Conservation (phyloP, 2,329 filamentous ascomycete species). For the Verticillium isaacii region DNA sequence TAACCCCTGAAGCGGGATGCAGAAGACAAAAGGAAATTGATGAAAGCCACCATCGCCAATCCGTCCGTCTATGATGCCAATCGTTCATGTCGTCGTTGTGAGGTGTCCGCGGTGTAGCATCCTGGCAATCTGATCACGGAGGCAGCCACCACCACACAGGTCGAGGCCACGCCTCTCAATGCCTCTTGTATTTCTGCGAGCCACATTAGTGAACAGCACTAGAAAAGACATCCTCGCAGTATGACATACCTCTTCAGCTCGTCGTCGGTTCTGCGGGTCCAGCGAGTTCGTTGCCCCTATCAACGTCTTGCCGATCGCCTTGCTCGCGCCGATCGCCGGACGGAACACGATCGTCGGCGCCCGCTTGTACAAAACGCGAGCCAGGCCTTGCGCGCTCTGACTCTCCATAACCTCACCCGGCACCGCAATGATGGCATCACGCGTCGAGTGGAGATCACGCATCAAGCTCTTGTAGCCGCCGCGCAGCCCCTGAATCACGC, state of each 20-base stretch:
- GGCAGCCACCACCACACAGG: not conserved
- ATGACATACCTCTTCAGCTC: conserved; percentile 82
- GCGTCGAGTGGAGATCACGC: conserved; percentile 78
- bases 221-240: not conserved
- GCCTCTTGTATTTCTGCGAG: conserved; percentile 45
- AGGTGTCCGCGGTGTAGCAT: not conserved
- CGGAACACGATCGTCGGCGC: conserved; percentile 92
- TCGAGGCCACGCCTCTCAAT: conserved; percentile 18
- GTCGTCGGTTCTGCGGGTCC: conserved; percentile 74
- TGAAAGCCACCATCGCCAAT: conserved; percentile 12
- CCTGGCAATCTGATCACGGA: not conserved
- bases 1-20: not conserved
- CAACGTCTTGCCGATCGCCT: conserved; percentile 82
- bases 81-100: not conserved
- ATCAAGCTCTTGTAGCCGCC: conserved; percentile 80
- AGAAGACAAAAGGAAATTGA: not conserved
- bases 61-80: conserved; percentile 12
- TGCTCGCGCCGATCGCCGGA: conserved; percentile 84
- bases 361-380: conserved; percentile 70
- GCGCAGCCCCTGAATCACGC: conserved; percentile 78
- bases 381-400: conserved; percentile 73
- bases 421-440: conserved; percentile 91
- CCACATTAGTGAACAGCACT: not conserved
- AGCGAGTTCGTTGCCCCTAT: conserved; percentile 89
- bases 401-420: conserved; percentile 89